phyloP scores from a whole-genome alignment of 192 early-diverging fungal species.

The Jimgerdemannia flammicorona region DNA sequence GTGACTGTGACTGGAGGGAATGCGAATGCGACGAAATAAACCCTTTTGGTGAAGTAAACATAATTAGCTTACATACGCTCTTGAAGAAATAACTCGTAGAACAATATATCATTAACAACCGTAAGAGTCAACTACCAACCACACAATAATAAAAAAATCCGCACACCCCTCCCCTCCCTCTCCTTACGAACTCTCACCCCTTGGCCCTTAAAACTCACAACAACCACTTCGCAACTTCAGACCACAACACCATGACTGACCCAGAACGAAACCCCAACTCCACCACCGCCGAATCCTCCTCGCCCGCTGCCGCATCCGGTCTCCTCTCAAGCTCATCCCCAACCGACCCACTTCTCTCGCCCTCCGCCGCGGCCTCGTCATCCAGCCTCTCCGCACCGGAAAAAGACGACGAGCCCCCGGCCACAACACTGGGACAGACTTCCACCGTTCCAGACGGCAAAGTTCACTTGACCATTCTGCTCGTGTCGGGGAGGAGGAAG shows the following conservation, averaged over 20 bases:
- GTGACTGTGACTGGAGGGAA: background rate
- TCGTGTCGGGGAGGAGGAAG: conserved; percentile 37
- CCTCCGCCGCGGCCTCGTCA: background rate
- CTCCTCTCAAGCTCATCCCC: background rate
- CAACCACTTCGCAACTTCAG: background rate
- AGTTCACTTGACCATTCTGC: conserved; percentile 33
- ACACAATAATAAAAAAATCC: no score
- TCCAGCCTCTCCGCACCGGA: background rate
- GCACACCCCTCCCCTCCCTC: background rate
- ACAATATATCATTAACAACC: no score
- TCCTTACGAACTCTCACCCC: background rate
- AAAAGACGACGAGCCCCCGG: background rate
- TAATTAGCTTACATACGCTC: no score
- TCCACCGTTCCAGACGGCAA: conserved; percentile 1
- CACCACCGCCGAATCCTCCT: background rate
- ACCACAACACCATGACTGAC: background rate
- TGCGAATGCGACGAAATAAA: background rate
- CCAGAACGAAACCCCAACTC: background rate
- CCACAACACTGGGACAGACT: background rate
- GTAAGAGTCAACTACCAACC: no score
- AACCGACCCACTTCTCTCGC: background rate
- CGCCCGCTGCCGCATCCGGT: background rate
- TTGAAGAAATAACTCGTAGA: no score
- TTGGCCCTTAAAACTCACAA: background rate
- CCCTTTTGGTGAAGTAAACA: background rate